Conservation (phyloP, 148 eudicot species). For the Dysphania ambrosioides region DNA sequence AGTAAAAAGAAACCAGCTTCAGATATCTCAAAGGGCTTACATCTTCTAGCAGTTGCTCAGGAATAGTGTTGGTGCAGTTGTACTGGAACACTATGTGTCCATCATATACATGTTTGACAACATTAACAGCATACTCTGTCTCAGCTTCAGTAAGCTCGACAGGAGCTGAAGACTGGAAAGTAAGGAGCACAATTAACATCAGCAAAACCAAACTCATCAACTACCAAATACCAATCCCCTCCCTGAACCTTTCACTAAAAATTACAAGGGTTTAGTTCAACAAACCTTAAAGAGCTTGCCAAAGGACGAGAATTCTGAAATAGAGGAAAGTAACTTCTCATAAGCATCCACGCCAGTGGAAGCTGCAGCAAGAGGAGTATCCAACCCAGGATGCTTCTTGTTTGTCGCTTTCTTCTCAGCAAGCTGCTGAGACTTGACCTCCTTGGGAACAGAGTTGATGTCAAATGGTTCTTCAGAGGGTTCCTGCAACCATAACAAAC, state of each 20-base stretch:
- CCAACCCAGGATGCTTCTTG: constrained; percentile 83
- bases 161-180: constrained; percentile 74
- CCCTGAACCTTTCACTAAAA: neutral
- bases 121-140: constrained; percentile 95
- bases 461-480: constrained; percentile 87
- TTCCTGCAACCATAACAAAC: constrained; percentile 40
- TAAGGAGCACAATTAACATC: constrained; percentile 11
- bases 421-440: constrained; percentile 85
- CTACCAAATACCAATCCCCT: neutral
- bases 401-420: constrained; percentile 87
- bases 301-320: constrained; percentile 74
- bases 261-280: neutral
- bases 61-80: constrained; percentile 95
- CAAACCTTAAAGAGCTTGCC: constrained; percentile 92
- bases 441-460: constrained; percentile 78
- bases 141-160: constrained; percentile 97
- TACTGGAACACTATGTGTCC: constrained; percentile 92
- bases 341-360: constrained; percentile 69
- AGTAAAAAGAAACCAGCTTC: neutral
- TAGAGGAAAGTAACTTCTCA: constrained; percentile 75
- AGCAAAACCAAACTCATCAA: constrained; percentile 1
- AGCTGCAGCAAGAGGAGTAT: constrained; percentile 66
- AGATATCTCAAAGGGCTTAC: constrained; percentile 34
- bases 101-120: constrained; percentile 83
- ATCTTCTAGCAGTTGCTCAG: constrained; percentile 88